phyloP scores from a whole-genome alignment of 805 yeast species.

The Spathaspora passalidarum region DNA sequence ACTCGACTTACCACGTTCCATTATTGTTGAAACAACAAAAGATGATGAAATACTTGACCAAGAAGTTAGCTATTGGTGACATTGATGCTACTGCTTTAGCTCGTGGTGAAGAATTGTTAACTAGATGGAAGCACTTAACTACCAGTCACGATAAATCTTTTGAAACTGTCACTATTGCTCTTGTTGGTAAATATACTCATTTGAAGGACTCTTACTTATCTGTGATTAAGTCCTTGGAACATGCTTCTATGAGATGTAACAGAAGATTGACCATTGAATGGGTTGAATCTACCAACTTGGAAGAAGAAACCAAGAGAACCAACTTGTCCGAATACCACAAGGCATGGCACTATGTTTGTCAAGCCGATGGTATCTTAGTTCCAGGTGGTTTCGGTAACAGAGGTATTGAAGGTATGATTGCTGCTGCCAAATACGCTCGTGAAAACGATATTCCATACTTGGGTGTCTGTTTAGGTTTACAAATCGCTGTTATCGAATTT shows the following conservation, averaged over 20 bases:
- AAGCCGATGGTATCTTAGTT: slow-evolving; percentile 94
- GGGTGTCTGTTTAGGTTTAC: slow-evolving; percentile 97
- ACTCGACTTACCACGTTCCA: slow-evolving; percentile 97
- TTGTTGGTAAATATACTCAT: slow-evolving; percentile 96
- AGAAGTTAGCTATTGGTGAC: slow-evolving; percentile 61
- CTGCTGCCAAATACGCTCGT: slow-evolving; percentile 98
- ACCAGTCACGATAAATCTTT: slow-evolving; percentile 75
- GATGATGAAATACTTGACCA: slow-evolving; percentile 67
- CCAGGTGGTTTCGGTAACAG: slow-evolving; percentile 98
- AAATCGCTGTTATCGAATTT: slow-evolving; percentile 93
- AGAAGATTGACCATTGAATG: slow-evolving; percentile 85
- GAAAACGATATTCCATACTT: slow-evolving; percentile 89
- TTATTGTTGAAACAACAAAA: slow-evolving; percentile 83
- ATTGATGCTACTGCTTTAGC: slow-evolving; percentile 42
- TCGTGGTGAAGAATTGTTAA: slow-evolving; percentile 69
- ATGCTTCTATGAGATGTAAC: slow-evolving; percentile 85
- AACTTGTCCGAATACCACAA: slow-evolving; percentile 81
- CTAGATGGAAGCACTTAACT: slow-evolving; percentile 79
- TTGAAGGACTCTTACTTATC: slow-evolving; percentile 93
- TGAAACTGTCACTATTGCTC: slow-evolving; percentile 88
- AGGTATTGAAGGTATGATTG: slow-evolving; percentile 97
- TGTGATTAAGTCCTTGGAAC: slow-evolving; percentile 93
- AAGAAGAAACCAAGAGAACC: slow-evolving; percentile 59
- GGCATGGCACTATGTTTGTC: slow-evolving; percentile 92
- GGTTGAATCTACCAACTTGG: slow-evolving; percentile 94